Conservation (phyloP, 78 protist genomes). For the Dictyostelium purpureum region DNA sequence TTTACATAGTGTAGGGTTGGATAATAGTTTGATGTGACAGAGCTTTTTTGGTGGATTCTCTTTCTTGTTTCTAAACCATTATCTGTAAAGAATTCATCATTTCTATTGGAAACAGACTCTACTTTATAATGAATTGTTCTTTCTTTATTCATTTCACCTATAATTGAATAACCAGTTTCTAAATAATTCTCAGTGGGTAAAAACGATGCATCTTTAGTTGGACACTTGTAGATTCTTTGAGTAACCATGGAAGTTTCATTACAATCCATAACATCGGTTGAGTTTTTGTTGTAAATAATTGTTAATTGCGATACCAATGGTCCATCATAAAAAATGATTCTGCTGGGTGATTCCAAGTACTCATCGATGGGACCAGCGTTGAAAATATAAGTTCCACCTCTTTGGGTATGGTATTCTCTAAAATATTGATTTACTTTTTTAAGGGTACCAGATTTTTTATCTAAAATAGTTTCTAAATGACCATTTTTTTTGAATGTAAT, state of each 20-base stretch:
- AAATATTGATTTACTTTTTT: not conserved
- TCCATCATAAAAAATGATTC: not conserved
- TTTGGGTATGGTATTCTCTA: not conserved
- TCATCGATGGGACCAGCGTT: not conserved
- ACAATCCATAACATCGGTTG: not conserved
- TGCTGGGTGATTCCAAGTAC: not conserved
- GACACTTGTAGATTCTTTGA: constrained; percentile 2
- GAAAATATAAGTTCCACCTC: constrained; percentile 16
- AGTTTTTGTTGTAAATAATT: not conserved
- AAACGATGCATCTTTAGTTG: not conserved
- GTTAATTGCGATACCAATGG: not conserved
- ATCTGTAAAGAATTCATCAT: constrained; percentile 58
- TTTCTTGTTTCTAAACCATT: constrained; percentile 64
- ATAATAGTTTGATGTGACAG: constrained; percentile 14
- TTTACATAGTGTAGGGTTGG: constrained; percentile 38
- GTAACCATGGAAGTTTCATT: not conserved
- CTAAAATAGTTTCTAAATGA: not conserved
- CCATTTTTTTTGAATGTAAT: constrained; percentile 36
- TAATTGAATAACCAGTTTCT: constrained; percentile 33
- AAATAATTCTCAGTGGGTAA: not conserved
- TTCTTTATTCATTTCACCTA: constrained; percentile 21
- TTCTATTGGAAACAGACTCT: not conserved
- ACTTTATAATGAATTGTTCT: not conserved
- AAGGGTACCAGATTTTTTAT: not conserved
- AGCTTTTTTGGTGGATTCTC: not conserved